A percentile compares a stretch with the other conserved stretches of the same genome.
Conservation (phyloP, 179 eudicot genomes). For the Carnegiea gigantea region DNA sequence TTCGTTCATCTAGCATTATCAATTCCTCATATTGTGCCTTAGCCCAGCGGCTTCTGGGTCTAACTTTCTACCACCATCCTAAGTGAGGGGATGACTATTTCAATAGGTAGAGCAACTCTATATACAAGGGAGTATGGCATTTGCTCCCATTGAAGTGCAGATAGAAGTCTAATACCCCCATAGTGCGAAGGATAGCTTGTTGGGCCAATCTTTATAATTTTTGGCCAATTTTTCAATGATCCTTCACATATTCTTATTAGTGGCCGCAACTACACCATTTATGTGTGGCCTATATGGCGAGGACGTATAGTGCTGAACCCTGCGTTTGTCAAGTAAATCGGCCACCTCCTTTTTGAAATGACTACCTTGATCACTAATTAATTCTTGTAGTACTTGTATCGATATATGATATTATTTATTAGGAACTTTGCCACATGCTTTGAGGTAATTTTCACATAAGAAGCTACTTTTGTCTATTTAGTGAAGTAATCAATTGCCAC, state of each 20-base stretch:
- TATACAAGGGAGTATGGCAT: background rate
- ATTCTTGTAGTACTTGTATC: too few species aligned
- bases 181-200: background rate
- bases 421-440: background rate
- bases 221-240: background rate
- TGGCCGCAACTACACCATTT: background rate
- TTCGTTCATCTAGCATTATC: too few species aligned
- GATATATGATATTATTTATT: too few species aligned
- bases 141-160: background rate
- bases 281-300: background rate
- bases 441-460: background rate
- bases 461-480: background rate
- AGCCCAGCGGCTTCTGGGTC: background rate
- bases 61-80: background rate
- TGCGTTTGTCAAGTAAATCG: slow-evolving; percentile 34
- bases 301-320: background rate
- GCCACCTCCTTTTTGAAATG: background rate
- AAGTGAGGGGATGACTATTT: background rate
- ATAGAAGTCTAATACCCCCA: background rate
- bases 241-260: background rate
- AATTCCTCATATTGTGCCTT: background rate
- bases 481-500: background rate
- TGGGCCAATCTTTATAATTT: background rate
- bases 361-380: background rate
- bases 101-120: background rate